These are phyloP conservation scores for Scleroderma citrinum DNA, from an alignment of 768 basidiomycete species.

Conservation along the genomic window DNA sequence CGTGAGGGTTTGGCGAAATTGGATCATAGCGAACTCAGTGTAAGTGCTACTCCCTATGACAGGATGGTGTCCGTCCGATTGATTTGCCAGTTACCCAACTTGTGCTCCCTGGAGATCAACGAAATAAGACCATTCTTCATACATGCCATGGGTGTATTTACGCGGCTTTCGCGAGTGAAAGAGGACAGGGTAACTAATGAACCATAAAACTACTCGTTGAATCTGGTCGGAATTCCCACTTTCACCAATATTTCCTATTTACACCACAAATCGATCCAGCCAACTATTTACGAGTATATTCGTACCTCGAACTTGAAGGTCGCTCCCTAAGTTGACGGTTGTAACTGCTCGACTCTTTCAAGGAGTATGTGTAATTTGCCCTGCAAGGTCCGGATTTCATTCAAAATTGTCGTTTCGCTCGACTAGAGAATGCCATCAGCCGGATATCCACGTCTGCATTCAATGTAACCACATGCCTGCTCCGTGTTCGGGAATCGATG, in stretches of 20 bases:
- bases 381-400: constrained; percentile 57
- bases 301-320: no score
- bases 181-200: background rate
- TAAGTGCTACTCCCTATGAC: constrained; percentile 30
- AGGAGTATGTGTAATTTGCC: constrained; percentile 33
- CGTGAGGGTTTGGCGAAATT: constrained; percentile 76
- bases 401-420: constrained; percentile 59
- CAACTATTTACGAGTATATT: no score
- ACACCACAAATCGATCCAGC: no score
- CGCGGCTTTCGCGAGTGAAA: constrained; percentile 40
- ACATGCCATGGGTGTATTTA: constrained; percentile 70
- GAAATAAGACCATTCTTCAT: constrained; percentile 89
- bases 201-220: background rate
- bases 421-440: constrained; percentile 41
- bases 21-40: constrained; percentile 77
- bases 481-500: constrained; percentile 68
- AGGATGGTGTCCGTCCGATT: background rate
- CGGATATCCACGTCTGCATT: constrained; percentile 1
- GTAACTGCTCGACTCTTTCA: constrained; percentile 29
- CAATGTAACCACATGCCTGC: constrained; percentile 43
- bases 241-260: no score
- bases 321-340: constrained; percentile 6
- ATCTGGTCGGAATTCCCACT: no score
- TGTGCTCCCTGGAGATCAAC: constrained; percentile 90
- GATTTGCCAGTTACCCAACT: constrained; percentile 61